Percentiles rank a stretch among this genome's conserved stretches.
Conservation (phyloP, 2,329 filamentous ascomycete genomes). For the Apiospora koreana region DNA sequence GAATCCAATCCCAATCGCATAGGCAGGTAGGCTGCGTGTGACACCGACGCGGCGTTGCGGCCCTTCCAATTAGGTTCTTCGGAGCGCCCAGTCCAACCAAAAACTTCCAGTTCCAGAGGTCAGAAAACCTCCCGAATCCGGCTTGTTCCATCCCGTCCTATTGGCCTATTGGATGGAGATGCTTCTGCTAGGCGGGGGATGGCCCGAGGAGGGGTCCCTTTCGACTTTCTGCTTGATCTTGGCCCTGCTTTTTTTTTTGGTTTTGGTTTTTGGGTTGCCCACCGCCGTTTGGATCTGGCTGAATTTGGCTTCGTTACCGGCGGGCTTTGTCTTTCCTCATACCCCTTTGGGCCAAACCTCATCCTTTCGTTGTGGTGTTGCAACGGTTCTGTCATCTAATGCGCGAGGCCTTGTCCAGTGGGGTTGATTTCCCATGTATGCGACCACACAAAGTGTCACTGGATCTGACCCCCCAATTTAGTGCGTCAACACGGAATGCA, state of each 20-base stretch:
- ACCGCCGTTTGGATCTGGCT: conserved; percentile 3
- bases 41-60: background rate
- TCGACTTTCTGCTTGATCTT: too few species aligned
- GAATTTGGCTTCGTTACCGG: conserved; percentile 4
- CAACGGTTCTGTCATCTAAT: conserved; percentile 5
- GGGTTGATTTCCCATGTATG: background rate
- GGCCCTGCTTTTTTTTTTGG: too few species aligned
- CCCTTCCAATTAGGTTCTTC: conserved; percentile 6
- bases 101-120: background rate
- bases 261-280: too few species aligned
- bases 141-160: conserved; percentile 1
- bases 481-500: background rate
- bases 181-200: background rate
- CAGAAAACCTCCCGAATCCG: background rate
- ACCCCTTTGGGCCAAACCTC: background rate
- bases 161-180: background rate
- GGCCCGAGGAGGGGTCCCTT: background rate
- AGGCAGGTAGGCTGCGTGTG: background rate
- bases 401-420: conserved; percentile 1
- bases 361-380: background rate
- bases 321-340: background rate
- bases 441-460: conserved; percentile 1
- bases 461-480: background rate
- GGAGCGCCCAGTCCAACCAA: background rate
- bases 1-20: background rate